Evolutionary conservation across 495 filamentous ascomycete species (phyloP).

Genomic region (Evansstolkia leycettana): DNA sequence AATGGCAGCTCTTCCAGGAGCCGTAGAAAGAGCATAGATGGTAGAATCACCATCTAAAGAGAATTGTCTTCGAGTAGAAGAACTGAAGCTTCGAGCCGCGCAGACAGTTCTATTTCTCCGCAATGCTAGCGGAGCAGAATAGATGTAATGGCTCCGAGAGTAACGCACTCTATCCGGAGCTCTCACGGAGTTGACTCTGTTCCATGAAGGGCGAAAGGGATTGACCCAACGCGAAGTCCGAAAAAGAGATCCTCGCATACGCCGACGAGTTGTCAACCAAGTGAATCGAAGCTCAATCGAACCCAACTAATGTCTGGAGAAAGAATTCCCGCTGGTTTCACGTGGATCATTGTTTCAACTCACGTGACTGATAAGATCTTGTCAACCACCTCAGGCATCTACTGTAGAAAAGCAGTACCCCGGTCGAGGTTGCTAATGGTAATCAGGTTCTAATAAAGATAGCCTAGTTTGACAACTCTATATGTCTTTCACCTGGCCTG

Average conservation of each 20-base stretch:
- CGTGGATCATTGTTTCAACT: too few species aligned
- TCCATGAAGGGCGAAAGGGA: constrained; percentile 13
- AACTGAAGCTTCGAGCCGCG: constrained; percentile 15
- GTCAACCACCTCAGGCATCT: too few species aligned
- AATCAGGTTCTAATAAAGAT: too few species aligned
- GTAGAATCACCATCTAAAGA: constrained; percentile 39
- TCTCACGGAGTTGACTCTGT: not conserved
- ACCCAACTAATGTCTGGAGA: not conserved
- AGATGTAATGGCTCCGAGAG: not conserved
- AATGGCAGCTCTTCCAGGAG: constrained; percentile 76
- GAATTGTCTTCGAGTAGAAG: constrained; percentile 4
- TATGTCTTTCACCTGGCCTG: too few species aligned
- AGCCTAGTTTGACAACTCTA: too few species aligned
- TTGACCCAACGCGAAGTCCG: constrained; percentile 15
- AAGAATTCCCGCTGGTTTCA: too few species aligned
- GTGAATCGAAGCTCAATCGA: not conserved
- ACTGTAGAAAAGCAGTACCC: too few species aligned
- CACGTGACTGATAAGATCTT: too few species aligned
- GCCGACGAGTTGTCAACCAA: constrained; percentile 5
- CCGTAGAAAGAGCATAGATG: constrained; percentile 88
- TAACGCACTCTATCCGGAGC: not conserved
- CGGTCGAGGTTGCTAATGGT: too few species aligned
- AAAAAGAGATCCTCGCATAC: constrained; percentile 20
- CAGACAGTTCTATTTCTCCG: not conserved
- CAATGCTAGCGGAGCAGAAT: not conserved